A percentile compares a stretch with the other conserved stretches of the same genome.
Conservation (phyloP, 2,329 filamentous ascomycete species). For the Hymenoscyphus occultus region DNA sequence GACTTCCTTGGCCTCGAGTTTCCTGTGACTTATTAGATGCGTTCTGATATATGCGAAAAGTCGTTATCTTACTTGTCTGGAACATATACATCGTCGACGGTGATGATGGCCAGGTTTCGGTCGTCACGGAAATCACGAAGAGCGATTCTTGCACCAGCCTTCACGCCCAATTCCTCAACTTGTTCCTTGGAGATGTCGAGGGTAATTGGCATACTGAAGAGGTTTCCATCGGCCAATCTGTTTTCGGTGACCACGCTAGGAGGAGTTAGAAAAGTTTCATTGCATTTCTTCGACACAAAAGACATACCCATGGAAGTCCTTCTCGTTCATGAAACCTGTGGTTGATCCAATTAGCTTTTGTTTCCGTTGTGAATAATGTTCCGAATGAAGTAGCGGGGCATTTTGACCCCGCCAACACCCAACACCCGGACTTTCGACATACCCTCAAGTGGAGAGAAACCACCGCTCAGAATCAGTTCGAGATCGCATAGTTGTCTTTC, state of each 20-base stretch:
- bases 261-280: constrained; percentile 34
- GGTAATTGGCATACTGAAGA: constrained; percentile 97
- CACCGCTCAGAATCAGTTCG: constrained; percentile 94
- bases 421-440: constrained; percentile 34
- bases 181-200: constrained; percentile 76
- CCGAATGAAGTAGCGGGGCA: constrained; percentile 25
- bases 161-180: constrained; percentile 72
- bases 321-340: constrained; percentile 91
- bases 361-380: constrained; percentile 10
- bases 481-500: constrained; percentile 98
- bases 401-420: constrained; percentile 23
- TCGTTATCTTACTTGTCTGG: constrained; percentile 76
- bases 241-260: constrained; percentile 80
- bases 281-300: constrained; percentile 16
- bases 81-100: constrained; percentile 90
- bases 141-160: constrained; percentile 77
- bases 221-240: constrained; percentile 81
- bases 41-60: not conserved
- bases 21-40: constrained; percentile 47
- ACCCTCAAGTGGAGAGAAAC: constrained; percentile 98
- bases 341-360: constrained; percentile 28
- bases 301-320: constrained; percentile 87
- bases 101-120: constrained; percentile 91
- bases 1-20: constrained; percentile 87
- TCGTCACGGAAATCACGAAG: constrained; percentile 96